Evolutionary conservation across 2,329 filamentous ascomycete species (phyloP), one percentile per base, ranked within the genome.

Genomic region (Aspergillus versicolor): DNA sequence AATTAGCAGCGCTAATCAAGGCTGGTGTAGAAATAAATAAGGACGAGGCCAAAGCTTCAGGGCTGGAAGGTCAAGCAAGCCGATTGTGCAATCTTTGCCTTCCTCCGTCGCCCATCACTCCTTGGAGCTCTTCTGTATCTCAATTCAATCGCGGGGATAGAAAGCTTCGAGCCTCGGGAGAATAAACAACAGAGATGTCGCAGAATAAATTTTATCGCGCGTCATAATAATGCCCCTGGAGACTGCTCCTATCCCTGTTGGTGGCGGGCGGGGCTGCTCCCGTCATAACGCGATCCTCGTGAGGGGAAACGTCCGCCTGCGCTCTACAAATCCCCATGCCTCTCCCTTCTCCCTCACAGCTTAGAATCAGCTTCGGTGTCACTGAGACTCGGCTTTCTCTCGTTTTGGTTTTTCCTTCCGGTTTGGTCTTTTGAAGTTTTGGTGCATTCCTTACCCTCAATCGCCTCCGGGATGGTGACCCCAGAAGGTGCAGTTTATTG

Each of bases 401-500:
- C 52, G 46, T 42, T 54, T 53, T 40, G 19, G n/a, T 27, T 45
- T 47, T 45, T 54, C 45, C 41, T 48, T n/a, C 21, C 41, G 27
- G 40, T 32, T 24, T 52, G 43, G 38, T 41, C 34, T 22, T 24
- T 45, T 43, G 30, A 55, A 7, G 44, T 32, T 22, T 49, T 41
- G 44, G 24, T 17, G 19, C 27, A 27, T 55, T 40, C 32, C 22
- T 17, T 57, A 42, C 15, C 24, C 37, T 57, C 56, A 51, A 46
- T 55, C 50, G 24, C 51, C 51, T 56, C 54, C 63, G 61, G 54
- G 56, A 81, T 81, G 79, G 71, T 69, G 62, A 67, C 72, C 56
- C 61, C 62, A 51, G 72, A 75, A 60, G 82, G 84, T 71, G 83
- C 86, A 74, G 85, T 85, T 54, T 88, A 88, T 73, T 86, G 84